These are phyloP conservation scores for Auricularia auricula-judae DNA, from an alignment of 768 basidiomycete species.

Conservation along the genomic window DNA sequence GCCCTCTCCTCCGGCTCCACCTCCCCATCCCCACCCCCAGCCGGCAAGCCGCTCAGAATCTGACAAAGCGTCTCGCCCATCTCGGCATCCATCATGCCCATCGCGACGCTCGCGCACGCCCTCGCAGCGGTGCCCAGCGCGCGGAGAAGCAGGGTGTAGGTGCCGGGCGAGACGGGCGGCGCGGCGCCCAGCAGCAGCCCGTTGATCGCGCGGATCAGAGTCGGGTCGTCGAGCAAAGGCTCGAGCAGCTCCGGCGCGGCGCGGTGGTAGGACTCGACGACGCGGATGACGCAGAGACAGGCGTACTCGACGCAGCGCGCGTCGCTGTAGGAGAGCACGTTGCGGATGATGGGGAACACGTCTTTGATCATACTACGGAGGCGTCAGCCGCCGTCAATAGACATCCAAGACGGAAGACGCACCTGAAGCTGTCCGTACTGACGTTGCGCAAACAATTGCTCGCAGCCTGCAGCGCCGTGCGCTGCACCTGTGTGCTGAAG, in stretches of 20 bases:
- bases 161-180: slow-evolving; percentile 51
- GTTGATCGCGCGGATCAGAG: slow-evolving; percentile 74
- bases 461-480: no score
- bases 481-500: slow-evolving; percentile 56
- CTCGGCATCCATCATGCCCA: slow-evolving; percentile 81
- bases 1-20: slow-evolving; percentile 82
- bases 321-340: slow-evolving; percentile 84
- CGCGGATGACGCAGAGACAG: slow-evolving; percentile 87
- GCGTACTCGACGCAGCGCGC: slow-evolving; percentile 97
- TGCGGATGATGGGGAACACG: slow-evolving; percentile 87
- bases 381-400: slow-evolving; percentile 35
- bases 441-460: slow-evolving; percentile 82
- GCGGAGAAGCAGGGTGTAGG: slow-evolving; percentile 79
- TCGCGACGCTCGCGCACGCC: slow-evolving; percentile 77
- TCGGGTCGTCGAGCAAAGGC: slow-evolving; percentile 59
- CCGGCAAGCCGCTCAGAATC: slow-evolving; percentile 60
- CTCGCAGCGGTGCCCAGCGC: slow-evolving; percentile 81
- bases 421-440: slow-evolving; percentile 77
- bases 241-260: slow-evolving; percentile 80
- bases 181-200: slow-evolving; percentile 73
- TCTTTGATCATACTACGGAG: slow-evolving; percentile 60
- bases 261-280: slow-evolving; percentile 86
- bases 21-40: slow-evolving; percentile 39
- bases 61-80: slow-evolving; percentile 90
- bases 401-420: slow-evolving; percentile 86